Base-by-base conservation (phyloP, 2,329 filamentous ascomycete species). In the Monascus ruber region DNA sequence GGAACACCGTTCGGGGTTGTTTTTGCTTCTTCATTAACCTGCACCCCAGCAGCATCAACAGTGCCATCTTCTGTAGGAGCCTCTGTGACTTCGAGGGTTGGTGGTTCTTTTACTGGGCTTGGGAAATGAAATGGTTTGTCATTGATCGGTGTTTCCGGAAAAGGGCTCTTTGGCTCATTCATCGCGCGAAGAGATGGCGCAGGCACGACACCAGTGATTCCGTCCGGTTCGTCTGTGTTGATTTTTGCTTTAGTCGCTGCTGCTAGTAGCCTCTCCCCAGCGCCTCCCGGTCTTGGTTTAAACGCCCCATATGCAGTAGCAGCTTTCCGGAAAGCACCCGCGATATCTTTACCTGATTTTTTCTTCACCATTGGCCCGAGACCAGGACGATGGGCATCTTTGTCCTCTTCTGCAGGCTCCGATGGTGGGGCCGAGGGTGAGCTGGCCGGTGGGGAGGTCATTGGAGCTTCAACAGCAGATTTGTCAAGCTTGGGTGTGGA, bases 331-430 rank as follows among this genome's bases (percentile, higher is more conserved):
- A 95, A 76, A 5, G 76, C 73, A 29, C 76, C 81, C 17, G 84
- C 84, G 51, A 91, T 71, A 41, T 91, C 60, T n/a, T 71, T 73
- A 45, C 74, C 79, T 1, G 79, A 81, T 55, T 85, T 85, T 46
- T 81, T 77, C 62, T 85, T 89, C 52, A 95, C 82, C 88, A 94
- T 94, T 2, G 87, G 85, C 0, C 86, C 86, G 5, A 94, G 72
- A 1, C 86, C 87, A 11, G 86, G 85, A n/a, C 85, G 70, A 47
- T 72, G 68, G 26, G 63, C 59, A 34, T 73, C 71, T 26, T 74
- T 73, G 61, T 51, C 65, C 60, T 62, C 70, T 71, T 58, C 62
- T 7, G 62, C 43, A 9, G 51, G 43, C 10, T 45, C 37, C 10
- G 45, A 42, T 10, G 41, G 24, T n/a, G 42, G 34, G 33, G 36